A percentile compares a stretch with the other conserved stretches of the same genome.
phyloP scores from a whole-genome alignment of 495 filamentous ascomycete genomes.

The Friedmanniomyces endolithicus region DNA sequence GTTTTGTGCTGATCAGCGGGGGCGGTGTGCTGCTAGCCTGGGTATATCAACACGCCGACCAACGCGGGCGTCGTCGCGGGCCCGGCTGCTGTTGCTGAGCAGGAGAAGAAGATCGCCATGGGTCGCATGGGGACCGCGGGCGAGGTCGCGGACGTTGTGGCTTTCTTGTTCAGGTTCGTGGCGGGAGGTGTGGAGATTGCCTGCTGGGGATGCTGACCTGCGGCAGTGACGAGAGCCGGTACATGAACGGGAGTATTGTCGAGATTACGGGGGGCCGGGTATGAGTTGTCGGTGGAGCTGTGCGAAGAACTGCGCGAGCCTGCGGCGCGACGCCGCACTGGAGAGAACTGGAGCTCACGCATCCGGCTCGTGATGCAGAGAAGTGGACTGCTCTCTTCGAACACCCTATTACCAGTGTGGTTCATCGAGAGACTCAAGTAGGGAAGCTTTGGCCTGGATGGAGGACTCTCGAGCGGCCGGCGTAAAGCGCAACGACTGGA shows the following conservation, averaged over 20 bases:
- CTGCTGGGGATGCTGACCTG: neutral
- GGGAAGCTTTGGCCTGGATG: too few relatives aligned
- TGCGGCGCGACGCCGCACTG: too few relatives aligned
- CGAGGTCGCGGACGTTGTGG: slow-evolving; percentile 42
- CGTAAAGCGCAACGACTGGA: too few relatives aligned
- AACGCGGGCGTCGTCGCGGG: slow-evolving; percentile 32
- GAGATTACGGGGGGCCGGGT: slow-evolving; percentile 36
- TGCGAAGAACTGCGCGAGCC: too few relatives aligned
- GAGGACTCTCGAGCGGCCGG: too few relatives aligned
- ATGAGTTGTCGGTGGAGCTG: neutral
- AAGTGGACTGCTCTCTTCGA: too few relatives aligned
- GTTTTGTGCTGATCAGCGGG: too few relatives aligned
- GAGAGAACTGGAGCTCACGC: too few relatives aligned
- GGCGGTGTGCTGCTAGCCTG: too few relatives aligned
- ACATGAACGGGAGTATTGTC: slow-evolving; percentile 44
- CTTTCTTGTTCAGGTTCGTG: slow-evolving; percentile 36
- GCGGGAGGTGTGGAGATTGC: neutral
- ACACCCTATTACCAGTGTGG: too few relatives aligned
- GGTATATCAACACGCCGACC: slow-evolving; percentile 36
- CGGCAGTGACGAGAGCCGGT: slow-evolving; percentile 32
- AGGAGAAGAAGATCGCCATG: slow-evolving; percentile 33
- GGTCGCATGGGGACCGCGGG: slow-evolving; percentile 40
- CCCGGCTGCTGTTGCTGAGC: slow-evolving; percentile 24
- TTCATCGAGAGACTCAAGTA: too few relatives aligned
- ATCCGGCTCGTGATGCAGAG: too few relatives aligned